phyloP scores from a whole-genome alignment of 2,329 filamentous ascomycete genomes.

The Fusarium guadeloupense region DNA sequence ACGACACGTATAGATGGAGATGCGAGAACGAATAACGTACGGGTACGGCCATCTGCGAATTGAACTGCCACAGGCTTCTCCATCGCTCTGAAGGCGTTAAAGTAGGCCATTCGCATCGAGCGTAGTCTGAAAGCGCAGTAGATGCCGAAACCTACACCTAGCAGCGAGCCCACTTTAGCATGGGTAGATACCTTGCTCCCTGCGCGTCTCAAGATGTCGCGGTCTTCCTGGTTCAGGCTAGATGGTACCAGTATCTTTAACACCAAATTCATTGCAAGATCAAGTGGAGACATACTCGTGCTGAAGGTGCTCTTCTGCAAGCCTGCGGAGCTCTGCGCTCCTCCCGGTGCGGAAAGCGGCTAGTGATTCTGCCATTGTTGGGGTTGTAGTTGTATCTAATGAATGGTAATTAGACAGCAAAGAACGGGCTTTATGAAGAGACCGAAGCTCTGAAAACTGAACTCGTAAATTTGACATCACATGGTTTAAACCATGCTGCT shows the following conservation, averaged over 20 bases:
- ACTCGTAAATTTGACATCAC: too few species aligned
- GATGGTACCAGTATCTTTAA: neutral
- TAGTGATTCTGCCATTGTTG: conserved; percentile 1
- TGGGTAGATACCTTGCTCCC: neutral
- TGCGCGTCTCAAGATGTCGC: neutral
- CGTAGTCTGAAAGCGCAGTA: neutral
- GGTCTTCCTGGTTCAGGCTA: neutral
- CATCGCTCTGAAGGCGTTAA: conserved; percentile 2
- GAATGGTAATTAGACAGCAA: too few species aligned
- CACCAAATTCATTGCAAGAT: neutral
- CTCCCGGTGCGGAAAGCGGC: neutral
- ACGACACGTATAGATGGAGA: accelerated
- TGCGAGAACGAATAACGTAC: too few species aligned
- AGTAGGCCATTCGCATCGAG: conserved; percentile 7
- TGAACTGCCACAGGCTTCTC: neutral
- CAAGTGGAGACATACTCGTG: neutral
- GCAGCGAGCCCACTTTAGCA: neutral
- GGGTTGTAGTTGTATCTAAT: too few species aligned
- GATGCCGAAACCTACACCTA: neutral
- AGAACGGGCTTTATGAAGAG: too few species aligned
- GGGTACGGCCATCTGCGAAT: conserved; percentile 1
- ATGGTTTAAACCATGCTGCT: too few species aligned
- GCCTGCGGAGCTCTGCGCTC: neutral
- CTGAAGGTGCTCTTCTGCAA: conserved; percentile 2
- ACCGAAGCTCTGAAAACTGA: too few species aligned